phyloP scores from a whole-genome alignment of 208 protist species.

The Kentomonas sorsogonicus region DNA sequence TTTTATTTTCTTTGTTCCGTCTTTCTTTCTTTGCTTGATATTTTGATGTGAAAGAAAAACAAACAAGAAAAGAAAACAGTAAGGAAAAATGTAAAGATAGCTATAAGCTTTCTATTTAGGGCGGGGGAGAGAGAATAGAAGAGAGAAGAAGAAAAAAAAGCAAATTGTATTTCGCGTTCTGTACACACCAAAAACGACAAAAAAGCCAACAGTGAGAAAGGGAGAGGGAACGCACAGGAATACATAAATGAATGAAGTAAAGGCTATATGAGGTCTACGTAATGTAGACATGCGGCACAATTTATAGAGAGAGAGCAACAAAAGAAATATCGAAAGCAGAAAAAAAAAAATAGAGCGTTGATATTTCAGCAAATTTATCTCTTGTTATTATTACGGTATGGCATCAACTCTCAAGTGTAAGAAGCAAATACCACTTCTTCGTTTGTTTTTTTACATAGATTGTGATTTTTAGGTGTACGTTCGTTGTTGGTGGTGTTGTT shows the following conservation, averaged over 20 bases:
- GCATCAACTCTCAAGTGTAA: no score
- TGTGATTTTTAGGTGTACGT: background rate
- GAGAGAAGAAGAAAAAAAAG: background rate
- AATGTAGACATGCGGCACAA: background rate
- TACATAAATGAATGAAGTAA: background rate
- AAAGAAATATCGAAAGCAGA: no score
- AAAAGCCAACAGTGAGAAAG: background rate
- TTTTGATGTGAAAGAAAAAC: background rate
- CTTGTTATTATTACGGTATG: no score
- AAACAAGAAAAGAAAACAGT: background rate
- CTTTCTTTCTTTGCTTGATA: background rate
- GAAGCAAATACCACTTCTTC: no score
- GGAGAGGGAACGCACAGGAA: background rate
- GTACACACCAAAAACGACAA: background rate
- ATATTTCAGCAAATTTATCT: background rate
- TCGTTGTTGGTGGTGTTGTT: constrained; percentile 6
- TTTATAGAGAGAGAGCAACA: no score
- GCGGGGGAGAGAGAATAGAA: background rate
- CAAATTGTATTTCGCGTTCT: background rate
- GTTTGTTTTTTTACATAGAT: background rate
- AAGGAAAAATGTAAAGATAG: background rate
- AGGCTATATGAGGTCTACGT: background rate
- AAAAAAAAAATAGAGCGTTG: constrained; percentile 8
- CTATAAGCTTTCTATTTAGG: background rate
- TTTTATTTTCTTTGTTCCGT: background rate